Evolutionary conservation across 1,284 basidiomycete genomes (phyloP), one percentile per base, ranked within the genome.

Genomic region (Ceratobasidium theobromae): DNA sequence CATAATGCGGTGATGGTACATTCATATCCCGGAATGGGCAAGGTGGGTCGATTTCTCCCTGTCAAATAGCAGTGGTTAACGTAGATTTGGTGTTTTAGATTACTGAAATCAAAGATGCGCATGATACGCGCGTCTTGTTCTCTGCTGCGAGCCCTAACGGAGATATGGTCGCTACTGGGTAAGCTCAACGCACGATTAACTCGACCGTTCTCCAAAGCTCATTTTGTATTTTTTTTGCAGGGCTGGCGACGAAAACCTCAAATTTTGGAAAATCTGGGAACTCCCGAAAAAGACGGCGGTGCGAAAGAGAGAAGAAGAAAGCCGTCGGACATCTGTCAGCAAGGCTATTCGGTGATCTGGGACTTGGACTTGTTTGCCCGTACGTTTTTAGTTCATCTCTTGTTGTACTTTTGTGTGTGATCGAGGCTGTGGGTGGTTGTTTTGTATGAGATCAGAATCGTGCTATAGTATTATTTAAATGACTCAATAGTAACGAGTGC

Each of bases 211-310:
- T 18, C 8, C 54, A 35, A 2, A 28, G 4, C 28, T 28, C 18
- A 18, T 48, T 25, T 16, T 23, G 18, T 16, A 23, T 49, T 23
- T 21, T 30, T 9, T 30, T 6, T 14, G 18, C 58, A 93, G 90
- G 16, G 93, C 92, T 0, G 90, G 89, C 0, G 95, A 98, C 74
- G 95, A 98, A 80, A 95, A 94, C 74, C 80, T 98, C 72, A 97
- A 97, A 78, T 93, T 95, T 76, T 93, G 91, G 91, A 82, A 74
- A 68, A 69, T 77, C 25, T 77, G 76, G 69, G 76, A 77, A 55
- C 40, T 73, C 46, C 67, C 71, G 23, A 67, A 58, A 54, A 71
- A 72, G 67, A 72, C 51, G 32, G 58, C 52, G 12, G 57, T 67
- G 4, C 51, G 48, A 21, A 62, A 62, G 35, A 46, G 58, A 4